These are phyloP conservation scores for Eudorina sp. DNA, from an alignment of 139 green algal species.

Conservation along the genomic window DNA sequence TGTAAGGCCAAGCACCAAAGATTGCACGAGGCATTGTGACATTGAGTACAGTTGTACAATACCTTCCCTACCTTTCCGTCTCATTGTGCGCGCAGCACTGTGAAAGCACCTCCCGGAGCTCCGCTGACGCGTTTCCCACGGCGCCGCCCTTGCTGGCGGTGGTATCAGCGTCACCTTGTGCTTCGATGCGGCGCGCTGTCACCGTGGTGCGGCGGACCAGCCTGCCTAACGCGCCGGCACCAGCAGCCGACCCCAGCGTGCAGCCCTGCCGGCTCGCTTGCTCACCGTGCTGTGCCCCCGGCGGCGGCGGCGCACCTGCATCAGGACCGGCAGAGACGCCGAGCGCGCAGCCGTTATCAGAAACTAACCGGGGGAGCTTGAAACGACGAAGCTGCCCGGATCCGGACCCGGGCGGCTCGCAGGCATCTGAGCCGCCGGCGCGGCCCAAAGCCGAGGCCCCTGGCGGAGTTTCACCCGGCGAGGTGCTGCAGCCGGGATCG, in stretches of 20 bases:
- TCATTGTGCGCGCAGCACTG: slow-evolving; percentile 40
- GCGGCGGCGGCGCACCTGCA: neutral
- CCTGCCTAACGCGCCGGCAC: neutral
- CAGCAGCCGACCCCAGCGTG: neutral
- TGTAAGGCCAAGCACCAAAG: too few relatives aligned
- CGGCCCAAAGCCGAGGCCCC: neutral
- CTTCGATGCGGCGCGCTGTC: neutral
- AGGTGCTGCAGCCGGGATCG: neutral
- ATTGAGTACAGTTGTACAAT: too few relatives aligned
- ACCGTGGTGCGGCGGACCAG: neutral
- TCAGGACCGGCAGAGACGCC: neutral
- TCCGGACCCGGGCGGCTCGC: neutral
- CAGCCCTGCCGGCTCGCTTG: neutral
- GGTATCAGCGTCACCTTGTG: neutral
- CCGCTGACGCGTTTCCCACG: neutral
- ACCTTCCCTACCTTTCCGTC: too few relatives aligned
- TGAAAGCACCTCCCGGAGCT: neutral
- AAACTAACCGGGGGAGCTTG: neutral
- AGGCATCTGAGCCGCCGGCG: neutral
- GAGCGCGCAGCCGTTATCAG: neutral
- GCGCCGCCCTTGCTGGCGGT: slow-evolving; percentile 4
- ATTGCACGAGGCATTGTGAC: too few relatives aligned
- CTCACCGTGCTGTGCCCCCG: neutral
- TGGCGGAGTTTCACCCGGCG: neutral
- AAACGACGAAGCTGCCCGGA: slow-evolving; percentile 13